Percentiles rank a stretch among this genome's conserved stretches.
phyloP scores from a whole-genome alignment of 768 basidiomycete species.

The Gautieria morchelliformis region DNA sequence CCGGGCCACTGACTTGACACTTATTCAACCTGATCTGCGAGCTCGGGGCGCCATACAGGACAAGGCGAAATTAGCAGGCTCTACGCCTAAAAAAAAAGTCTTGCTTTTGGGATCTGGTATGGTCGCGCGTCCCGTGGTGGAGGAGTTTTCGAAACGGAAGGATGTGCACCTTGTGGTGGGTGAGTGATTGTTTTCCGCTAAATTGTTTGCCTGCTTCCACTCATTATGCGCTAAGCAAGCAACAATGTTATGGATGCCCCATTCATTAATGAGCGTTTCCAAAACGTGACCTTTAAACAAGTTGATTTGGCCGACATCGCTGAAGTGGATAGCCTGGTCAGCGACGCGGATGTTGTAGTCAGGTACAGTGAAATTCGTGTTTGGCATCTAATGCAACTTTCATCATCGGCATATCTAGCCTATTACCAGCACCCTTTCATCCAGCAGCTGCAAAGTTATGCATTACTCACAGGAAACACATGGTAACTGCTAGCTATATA shows the following conservation, averaged over 20 bases:
- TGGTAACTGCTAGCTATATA: constrained; percentile 89
- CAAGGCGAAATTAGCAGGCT: background rate
- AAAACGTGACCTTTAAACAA: constrained; percentile 44
- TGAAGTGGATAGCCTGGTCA: constrained; percentile 42
- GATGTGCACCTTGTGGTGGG: constrained; percentile 70
- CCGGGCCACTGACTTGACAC: background rate
- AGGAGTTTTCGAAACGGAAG: constrained; percentile 50
- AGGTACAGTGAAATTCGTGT: constrained; percentile 42
- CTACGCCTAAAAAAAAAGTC: constrained; percentile 38
- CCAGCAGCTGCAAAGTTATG: constrained; percentile 46
- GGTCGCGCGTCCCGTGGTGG: constrained; percentile 85
- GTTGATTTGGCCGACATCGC: constrained; percentile 48
- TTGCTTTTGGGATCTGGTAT: constrained; percentile 90
- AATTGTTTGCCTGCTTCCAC: background rate
- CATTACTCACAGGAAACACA: constrained; percentile 56
- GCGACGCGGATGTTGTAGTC: constrained; percentile 67
- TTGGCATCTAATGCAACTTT: background rate
- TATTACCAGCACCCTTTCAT: constrained; percentile 75
- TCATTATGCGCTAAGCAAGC: constrained; percentile 42
- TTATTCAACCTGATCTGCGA: background rate
- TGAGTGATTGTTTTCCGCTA: constrained; percentile 54
- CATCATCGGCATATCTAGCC: constrained; percentile 30
- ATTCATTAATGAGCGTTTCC: constrained; percentile 27
- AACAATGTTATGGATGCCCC: constrained; percentile 56
- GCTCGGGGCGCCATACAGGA: background rate